Evolutionary conservation across 371 early-diverging fungal species (phyloP).

Genomic region (Mortierella sp.): DNA sequence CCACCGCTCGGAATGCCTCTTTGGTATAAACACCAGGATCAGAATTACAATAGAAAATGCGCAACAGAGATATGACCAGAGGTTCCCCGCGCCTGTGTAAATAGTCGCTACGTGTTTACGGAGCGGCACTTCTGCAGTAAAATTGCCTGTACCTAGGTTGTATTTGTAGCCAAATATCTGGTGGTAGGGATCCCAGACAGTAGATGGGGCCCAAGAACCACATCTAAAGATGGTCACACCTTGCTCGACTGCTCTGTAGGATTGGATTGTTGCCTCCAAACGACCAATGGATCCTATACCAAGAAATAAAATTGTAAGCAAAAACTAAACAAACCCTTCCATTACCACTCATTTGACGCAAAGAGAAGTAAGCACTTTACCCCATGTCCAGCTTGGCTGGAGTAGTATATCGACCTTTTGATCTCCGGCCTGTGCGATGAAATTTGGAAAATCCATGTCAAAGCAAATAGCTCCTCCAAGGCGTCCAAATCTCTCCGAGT

Average conservation of each 20-base stretch:
- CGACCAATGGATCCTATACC: slow-evolving; percentile 61
- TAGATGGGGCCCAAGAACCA: slow-evolving; percentile 65
- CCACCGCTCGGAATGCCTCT: slow-evolving; percentile 17
- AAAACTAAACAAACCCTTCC: slow-evolving; percentile 1
- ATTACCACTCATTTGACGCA: not conserved
- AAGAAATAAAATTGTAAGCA: not conserved
- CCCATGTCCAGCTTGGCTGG: slow-evolving; percentile 72
- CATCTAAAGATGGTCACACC: slow-evolving; percentile 68
- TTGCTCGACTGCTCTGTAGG: slow-evolving; percentile 66
- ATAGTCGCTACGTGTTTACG: slow-evolving; percentile 60
- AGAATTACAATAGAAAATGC: slow-evolving; percentile 34
- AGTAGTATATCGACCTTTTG: slow-evolving; percentile 65
- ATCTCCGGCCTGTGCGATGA: slow-evolving; percentile 64
- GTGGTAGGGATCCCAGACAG: slow-evolving; percentile 63
- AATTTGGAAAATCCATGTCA: slow-evolving; percentile 65
- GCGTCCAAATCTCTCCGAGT: slow-evolving; percentile 65
- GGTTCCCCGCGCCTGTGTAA: slow-evolving; percentile 60
- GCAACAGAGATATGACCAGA: slow-evolving; percentile 60
- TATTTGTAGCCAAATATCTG: slow-evolving; percentile 61
- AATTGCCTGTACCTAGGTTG: slow-evolving; percentile 55
- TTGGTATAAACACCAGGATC: slow-evolving; percentile 26
- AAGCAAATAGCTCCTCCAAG: slow-evolving; percentile 68
- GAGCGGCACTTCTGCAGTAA: slow-evolving; percentile 63
- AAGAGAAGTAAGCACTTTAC: slow-evolving; percentile 24
- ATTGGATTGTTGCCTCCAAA: slow-evolving; percentile 61